Percentiles rank a stretch among this genome's conserved stretches.
These are phyloP conservation scores for Aureobasidium zeae DNA, from an alignment of 2,329 filamentous ascomycete genomes.

Conservation along the genomic window DNA sequence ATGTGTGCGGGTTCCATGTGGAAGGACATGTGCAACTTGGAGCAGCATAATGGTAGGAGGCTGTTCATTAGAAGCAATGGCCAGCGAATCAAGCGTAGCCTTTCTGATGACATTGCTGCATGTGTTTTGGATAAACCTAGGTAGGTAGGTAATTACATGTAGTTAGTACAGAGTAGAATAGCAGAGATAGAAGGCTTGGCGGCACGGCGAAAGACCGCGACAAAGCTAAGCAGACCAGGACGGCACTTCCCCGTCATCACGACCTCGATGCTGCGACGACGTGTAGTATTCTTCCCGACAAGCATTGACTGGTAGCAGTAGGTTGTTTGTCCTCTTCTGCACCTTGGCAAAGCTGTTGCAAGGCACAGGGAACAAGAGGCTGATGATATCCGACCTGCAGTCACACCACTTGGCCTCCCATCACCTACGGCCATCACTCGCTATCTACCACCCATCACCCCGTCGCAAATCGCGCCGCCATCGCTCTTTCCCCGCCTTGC, in stretches of 20 bases:
- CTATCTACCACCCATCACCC: not conserved
- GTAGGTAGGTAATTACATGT: too few species aligned
- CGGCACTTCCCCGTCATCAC: conserved; percentile 7
- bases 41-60: too few species aligned
- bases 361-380: not conserved
- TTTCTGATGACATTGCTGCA: too few species aligned
- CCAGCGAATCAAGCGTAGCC: too few species aligned
- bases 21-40: not conserved
- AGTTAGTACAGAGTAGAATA: too few species aligned
- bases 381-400: conserved; percentile 2
- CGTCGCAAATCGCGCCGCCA: conserved; percentile 2
- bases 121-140: too few species aligned
- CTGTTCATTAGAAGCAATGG: too few species aligned
- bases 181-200: too few species aligned
- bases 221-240: conserved; percentile 4
- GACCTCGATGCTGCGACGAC: conserved; percentile 1
- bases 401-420: conserved; percentile 7
- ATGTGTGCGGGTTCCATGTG: not conserved
- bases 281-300: conserved; percentile 13
- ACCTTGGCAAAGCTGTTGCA: not conserved
- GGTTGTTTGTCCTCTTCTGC: not conserved
- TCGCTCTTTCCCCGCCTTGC: not conserved
- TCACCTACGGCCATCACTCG: conserved; percentile 9
- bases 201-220: too few species aligned
- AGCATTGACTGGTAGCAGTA: conserved; percentile 13